phyloP scores from a whole-genome alignment of 129 eudicot genomes.

The Artemisia annua region DNA sequence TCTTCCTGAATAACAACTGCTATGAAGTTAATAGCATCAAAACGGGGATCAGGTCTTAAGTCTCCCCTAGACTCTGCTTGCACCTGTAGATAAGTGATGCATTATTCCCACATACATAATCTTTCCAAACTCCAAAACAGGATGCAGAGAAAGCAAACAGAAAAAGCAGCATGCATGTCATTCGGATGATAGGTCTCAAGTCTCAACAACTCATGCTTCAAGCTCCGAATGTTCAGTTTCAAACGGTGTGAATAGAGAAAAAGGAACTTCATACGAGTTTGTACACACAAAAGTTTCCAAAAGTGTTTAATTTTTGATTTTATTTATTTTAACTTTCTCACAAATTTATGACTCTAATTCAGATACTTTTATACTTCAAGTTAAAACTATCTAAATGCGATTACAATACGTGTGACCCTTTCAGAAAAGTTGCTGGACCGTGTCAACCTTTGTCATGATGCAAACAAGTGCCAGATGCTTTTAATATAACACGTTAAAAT shows the following conservation, averaged over 20 bases:
- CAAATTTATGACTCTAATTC: constrained; percentile 6
- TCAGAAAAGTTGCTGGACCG: not conserved
- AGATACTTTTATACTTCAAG: not conserved
- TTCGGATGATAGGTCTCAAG: too few relatives aligned
- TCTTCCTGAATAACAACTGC: constrained; percentile 74
- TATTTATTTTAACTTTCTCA: not conserved
- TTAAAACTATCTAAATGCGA: not conserved
- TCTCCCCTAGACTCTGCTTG: constrained; percentile 96
- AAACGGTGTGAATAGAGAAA: too few relatives aligned
- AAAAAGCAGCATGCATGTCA: too few relatives aligned
- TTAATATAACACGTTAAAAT: not conserved
- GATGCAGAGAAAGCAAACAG: not conserved
- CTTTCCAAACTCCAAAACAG: not conserved
- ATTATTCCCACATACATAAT: constrained; percentile 18
- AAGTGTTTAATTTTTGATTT: not conserved
- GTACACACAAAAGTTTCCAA: not conserved
- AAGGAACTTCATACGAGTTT: not conserved
- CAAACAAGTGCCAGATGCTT: not conserved
- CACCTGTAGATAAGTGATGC: constrained; percentile 43
- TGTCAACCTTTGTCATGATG: constrained; percentile 9
- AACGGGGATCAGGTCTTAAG: constrained; percentile 76
- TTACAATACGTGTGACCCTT: not conserved
- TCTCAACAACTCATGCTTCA: too few relatives aligned
- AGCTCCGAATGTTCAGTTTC: too few relatives aligned
- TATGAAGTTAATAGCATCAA: constrained; percentile 75